Conservation (phyloP, 495 filamentous ascomycete genomes). For the Hypoxylon perforatum region DNA sequence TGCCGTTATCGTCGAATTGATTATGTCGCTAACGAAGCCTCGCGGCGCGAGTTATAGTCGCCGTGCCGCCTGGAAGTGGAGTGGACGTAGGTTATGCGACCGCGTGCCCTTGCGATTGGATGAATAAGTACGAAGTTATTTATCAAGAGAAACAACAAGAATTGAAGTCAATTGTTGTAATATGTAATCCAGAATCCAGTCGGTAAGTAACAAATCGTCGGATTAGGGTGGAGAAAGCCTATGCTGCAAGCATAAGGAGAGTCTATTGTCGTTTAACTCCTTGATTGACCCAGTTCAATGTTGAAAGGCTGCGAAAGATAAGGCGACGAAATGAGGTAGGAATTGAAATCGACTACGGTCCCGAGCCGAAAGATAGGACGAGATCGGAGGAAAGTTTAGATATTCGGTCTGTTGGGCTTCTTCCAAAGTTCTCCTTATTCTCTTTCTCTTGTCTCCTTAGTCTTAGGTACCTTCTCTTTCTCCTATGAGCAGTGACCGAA, state of each 20-base stretch:
- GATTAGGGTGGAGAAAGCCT: slow-evolving; percentile 41
- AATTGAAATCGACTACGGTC: slow-evolving; percentile 28
- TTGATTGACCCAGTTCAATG: slow-evolving; percentile 14
- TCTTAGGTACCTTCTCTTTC: slow-evolving; percentile 16
- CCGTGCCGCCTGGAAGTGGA: not conserved
- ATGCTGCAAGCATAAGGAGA: slow-evolving; percentile 23
- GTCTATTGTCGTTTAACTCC: slow-evolving; percentile 28
- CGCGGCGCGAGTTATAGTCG: not conserved
- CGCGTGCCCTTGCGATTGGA: slow-evolving; percentile 23
- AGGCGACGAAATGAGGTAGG: slow-evolving; percentile 10
- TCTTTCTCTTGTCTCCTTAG: slow-evolving; percentile 4
- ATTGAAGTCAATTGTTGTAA: slow-evolving; percentile 32
- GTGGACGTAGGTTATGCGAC: slow-evolving; percentile 22
- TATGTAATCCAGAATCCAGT: slow-evolving; percentile 33
- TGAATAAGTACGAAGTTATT: not conserved
- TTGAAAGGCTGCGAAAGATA: slow-evolving; percentile 12
- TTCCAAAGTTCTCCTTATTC: slow-evolving; percentile 10
- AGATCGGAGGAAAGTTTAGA: not conserved
- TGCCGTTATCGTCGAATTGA: slow-evolving; percentile 5
- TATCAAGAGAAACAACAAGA: slow-evolving; percentile 19
- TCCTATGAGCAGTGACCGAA: slow-evolving; percentile 16
- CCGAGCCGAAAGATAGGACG: slow-evolving; percentile 25
- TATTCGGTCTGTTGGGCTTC: slow-evolving; percentile 10
- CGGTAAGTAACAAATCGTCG: slow-evolving; percentile 36
- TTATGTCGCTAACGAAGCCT: not conserved